Evolutionary conservation across 805 yeast species (phyloP), one percentile per base, ranked within the genome.

Genomic region (Blastobotrys chiropterorum): DNA sequence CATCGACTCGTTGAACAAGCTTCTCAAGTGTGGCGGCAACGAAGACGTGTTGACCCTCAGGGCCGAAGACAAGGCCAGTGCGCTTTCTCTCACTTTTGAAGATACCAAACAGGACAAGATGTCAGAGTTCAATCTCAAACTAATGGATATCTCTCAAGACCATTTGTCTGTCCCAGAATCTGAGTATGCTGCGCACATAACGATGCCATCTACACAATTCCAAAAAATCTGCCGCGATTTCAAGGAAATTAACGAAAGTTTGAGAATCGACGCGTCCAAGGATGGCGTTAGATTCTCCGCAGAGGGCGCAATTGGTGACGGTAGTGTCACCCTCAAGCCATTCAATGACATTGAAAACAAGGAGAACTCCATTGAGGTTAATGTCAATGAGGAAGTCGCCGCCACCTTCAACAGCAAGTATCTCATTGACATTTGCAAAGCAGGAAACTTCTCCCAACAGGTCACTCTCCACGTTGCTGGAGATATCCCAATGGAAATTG

Each of bases 111-210:
- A 82, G 71, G 98, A 90, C 65, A 81, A 96, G 67, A 86, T 92
- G 56, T 85, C 95, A 56, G 98, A 92, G 75, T 94, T 86, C 72
- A 79, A 85, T 47, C 78, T 94, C 67, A 90, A 90, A 69, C 79
- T 94, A 67, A 90, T 94, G 96, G 96, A 92, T 66, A 89, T 94
- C 60, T 98, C 94, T 68, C 87, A 95, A 49, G 98, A 94, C 67
- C 87, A 87, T 73, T 80, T 94, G 63, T 84, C 86, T 62, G 87
- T 94, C 67, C 98, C 95, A 62, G 98, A 90, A 62, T 83, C 90
- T 82, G 95, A 88, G 57, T 86, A 86, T 67, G 95, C 88, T 66
- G 82, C 94, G 39, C 82, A 86, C 56, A 77, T 94, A 62, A 82
- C 87, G 53, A 80, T 94, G 86, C 96, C 98, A 54, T 75, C 96